These are phyloP conservation scores for Talaromyces adpressus DNA, from an alignment of 495 filamentous ascomycete genomes.

Conservation along the genomic window DNA sequence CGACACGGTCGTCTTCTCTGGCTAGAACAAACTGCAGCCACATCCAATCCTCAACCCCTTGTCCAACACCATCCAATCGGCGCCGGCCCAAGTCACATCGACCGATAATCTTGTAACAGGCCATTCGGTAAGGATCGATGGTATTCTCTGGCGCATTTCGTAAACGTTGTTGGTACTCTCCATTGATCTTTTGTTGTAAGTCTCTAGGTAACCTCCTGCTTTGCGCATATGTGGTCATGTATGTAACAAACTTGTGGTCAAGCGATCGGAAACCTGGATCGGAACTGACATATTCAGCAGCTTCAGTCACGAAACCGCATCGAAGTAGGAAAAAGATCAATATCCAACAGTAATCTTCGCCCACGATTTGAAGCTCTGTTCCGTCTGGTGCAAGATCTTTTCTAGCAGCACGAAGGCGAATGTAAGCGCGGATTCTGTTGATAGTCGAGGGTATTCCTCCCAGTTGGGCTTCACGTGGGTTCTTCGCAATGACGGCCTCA, in stretches of 20 bases:
- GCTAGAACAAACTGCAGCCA: constrained; percentile 95
- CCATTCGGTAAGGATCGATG: constrained; percentile 91
- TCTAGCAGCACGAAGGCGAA: constrained; percentile 64
- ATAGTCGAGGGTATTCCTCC: constrained; percentile 81
- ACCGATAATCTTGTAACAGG: constrained; percentile 95
- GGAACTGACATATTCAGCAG: constrained; percentile 73
- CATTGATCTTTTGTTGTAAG: constrained; percentile 76
- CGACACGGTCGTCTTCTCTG: constrained; percentile 72
- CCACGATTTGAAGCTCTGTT: constrained; percentile 61
- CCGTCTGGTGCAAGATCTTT: constrained; percentile 77
- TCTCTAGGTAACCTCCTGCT: constrained; percentile 63
- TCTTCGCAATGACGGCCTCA: constrained; percentile 66
- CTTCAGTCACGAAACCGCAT: constrained; percentile 75
- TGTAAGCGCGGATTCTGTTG: constrained; percentile 87
- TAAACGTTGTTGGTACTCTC: constrained; percentile 77
- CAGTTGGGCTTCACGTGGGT: constrained; percentile 80
- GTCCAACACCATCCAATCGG: constrained; percentile 71
- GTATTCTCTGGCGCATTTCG: constrained; percentile 79
- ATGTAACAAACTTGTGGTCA: constrained; percentile 84
- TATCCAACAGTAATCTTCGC: constrained; percentile 84
- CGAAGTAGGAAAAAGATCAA: constrained; percentile 89
- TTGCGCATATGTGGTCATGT: constrained; percentile 74
- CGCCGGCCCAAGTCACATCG: constrained; percentile 81
- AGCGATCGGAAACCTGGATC: constrained; percentile 80
- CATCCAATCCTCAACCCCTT: constrained; percentile 87